These are phyloP conservation scores for Hamamelis virginiana DNA, from an alignment of 164 flowering plant genomes.

Conservation along the genomic window DNA sequence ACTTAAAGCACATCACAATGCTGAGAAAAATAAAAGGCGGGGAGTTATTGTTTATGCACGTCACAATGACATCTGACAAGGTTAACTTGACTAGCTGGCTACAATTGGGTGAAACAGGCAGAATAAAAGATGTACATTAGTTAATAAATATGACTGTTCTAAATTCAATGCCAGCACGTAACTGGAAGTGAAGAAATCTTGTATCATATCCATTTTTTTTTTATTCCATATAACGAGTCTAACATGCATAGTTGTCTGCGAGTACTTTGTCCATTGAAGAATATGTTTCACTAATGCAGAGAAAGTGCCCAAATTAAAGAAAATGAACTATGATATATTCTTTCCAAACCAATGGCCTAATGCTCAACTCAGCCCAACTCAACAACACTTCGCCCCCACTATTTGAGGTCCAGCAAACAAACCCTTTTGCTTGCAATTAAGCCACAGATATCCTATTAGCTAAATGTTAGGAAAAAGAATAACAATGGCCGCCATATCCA, in stretches of 20 bases:
- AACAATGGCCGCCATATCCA: too few relatives aligned
- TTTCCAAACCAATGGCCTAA: neutral
- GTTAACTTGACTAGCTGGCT: neutral
- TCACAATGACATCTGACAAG: neutral
- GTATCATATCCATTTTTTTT: neutral
- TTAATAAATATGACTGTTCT: neutral
- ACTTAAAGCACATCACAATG: neutral
- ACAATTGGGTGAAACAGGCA: neutral
- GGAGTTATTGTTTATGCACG: neutral
- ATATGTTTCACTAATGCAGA: neutral
- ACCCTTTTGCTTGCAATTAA: neutral
- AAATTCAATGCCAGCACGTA: neutral
- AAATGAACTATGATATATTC: neutral
- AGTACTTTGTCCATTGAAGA: neutral
- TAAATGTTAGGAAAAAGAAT: neutral
- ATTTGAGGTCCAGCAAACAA: too few relatives aligned
- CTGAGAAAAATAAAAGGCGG: neutral
- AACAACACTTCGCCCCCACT: too few relatives aligned
- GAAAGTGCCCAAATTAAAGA: neutral
- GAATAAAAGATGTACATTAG: neutral
- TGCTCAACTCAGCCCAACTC: too few relatives aligned
- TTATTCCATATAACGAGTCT: neutral
- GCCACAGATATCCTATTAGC: neutral
- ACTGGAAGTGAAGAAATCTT: neutral
- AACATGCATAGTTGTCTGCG: neutral